Percentiles rank a stretch among this genome's conserved stretches.
phyloP scores from a whole-genome alignment of 805 yeast genomes.

The Pichia sporocuriosa region DNA sequence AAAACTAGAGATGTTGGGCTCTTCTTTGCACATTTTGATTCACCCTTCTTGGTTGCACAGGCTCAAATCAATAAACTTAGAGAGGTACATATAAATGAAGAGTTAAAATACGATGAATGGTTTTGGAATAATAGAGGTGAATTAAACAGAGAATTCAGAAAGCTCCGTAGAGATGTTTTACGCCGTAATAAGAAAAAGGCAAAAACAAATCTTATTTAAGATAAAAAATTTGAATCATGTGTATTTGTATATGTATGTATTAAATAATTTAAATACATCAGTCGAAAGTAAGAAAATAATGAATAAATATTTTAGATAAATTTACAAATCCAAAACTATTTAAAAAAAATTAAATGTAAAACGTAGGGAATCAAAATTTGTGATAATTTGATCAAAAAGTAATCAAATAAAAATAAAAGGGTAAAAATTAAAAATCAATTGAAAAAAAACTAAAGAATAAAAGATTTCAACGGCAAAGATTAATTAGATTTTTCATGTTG shows the following conservation, averaged over 20 bases:
- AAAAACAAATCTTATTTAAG: constrained; percentile 2
- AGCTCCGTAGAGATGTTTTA: constrained; percentile 65
- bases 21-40: constrained; percentile 76
- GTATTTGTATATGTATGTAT: no score
- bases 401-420: background rate
- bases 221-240: background rate
- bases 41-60: constrained; percentile 84
- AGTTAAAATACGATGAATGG: constrained; percentile 57
- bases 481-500: constrained; percentile 77
- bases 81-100: constrained; percentile 25
- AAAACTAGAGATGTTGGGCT: constrained; percentile 40
- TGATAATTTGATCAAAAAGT: background rate
- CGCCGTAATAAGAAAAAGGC: constrained; percentile 48
- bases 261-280: background rate
- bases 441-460: background rate
- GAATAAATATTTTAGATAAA: background rate
- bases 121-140: constrained; percentile 83
- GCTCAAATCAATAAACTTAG: constrained; percentile 63
- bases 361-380: background rate
- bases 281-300: background rate
- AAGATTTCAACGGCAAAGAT: constrained; percentile 9
- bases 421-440: background rate
- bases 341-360: background rate
- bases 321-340: background rate
- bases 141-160: constrained; percentile 66